Evolutionary conservation across 805 yeast genomes (phyloP).

Genomic region (Ogataea kodamae): DNA sequence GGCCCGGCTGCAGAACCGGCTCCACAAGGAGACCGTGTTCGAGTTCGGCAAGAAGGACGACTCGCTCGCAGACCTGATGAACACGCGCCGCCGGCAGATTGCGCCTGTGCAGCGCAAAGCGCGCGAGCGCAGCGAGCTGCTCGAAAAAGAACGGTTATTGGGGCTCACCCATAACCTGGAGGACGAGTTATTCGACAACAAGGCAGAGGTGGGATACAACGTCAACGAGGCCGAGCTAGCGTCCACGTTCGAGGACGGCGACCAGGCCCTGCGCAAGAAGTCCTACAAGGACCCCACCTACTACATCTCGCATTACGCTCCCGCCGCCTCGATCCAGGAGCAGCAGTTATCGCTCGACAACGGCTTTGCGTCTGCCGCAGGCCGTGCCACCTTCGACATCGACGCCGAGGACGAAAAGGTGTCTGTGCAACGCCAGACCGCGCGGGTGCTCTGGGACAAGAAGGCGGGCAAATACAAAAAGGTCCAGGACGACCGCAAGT

Average conservation of each 20-base stretch:
- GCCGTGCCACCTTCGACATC: constrained; percentile 82
- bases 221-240: constrained; percentile 46
- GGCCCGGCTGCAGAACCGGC: constrained; percentile 65
- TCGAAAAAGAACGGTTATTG: constrained; percentile 70
- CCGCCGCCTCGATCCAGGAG: constrained; percentile 75
- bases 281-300: constrained; percentile 69
- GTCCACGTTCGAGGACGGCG: constrained; percentile 52
- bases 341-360: constrained; percentile 56
- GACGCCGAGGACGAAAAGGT: constrained; percentile 66
- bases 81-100: constrained; percentile 76
- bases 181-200: constrained; percentile 60
- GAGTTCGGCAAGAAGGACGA: constrained; percentile 76
- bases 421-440: constrained; percentile 60
- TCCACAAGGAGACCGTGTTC: constrained; percentile 85
- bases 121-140: constrained; percentile 59
- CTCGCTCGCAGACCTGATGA: constrained; percentile 77
- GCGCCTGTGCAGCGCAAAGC: constrained; percentile 77
- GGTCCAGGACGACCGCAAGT: constrained; percentile 78
- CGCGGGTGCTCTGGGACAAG: constrained; percentile 85
- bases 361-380: constrained; percentile 81
- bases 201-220: constrained; percentile 35
- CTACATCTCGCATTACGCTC: constrained; percentile 87
- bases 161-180: constrained; percentile 72
- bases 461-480: constrained; percentile 88
- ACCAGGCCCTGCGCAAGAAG: constrained; percentile 43